phyloP scores from a whole-genome alignment of 768 basidiomycete species.

The Rhizopogon vulgaris region DNA sequence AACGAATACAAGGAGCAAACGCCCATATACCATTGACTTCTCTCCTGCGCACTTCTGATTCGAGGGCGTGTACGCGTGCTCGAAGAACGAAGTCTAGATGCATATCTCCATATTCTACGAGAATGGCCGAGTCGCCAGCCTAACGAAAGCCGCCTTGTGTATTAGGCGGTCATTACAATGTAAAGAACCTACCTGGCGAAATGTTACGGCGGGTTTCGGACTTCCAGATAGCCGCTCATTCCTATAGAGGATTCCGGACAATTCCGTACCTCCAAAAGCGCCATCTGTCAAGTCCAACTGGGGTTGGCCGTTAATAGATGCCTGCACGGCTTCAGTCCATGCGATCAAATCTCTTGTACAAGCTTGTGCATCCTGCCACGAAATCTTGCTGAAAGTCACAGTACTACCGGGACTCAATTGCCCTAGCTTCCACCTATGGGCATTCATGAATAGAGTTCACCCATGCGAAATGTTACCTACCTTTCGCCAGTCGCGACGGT shows the following conservation, averaged over 20 bases:
- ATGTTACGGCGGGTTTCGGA: conserved; percentile 32
- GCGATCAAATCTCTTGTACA: conserved; percentile 16
- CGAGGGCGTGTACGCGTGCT: conserved; percentile 53
- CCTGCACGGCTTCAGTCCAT: conserved; percentile 26
- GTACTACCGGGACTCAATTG: conserved; percentile 54
- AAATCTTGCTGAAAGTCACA: conserved; percentile 46
- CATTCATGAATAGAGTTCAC: neutral
- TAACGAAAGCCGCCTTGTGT: conserved; percentile 10
- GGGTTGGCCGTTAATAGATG: conserved; percentile 1
- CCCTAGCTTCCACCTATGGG: conserved; percentile 62
- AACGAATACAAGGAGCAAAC: conserved; percentile 51
- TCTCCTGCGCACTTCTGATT: conserved; percentile 30
- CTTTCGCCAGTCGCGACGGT: conserved; percentile 46
- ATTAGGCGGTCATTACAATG: neutral
- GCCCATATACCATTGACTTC: conserved; percentile 31
- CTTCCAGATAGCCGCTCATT: conserved; percentile 2
- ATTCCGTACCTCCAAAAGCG: neutral
- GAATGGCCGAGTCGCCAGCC: conserved; percentile 60
- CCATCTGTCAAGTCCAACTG: neutral
- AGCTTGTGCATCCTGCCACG: conserved; percentile 33
- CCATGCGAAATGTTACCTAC: conserved; percentile 25
- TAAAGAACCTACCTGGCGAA: conserved; percentile 42
- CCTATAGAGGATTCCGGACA: conserved; percentile 10
- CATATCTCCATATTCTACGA: conserved; percentile 58
- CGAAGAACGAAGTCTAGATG: conserved; percentile 45